Evolutionary conservation across 345 rosid species (phyloP).

Genomic region (Moringa oleifera): DNA sequence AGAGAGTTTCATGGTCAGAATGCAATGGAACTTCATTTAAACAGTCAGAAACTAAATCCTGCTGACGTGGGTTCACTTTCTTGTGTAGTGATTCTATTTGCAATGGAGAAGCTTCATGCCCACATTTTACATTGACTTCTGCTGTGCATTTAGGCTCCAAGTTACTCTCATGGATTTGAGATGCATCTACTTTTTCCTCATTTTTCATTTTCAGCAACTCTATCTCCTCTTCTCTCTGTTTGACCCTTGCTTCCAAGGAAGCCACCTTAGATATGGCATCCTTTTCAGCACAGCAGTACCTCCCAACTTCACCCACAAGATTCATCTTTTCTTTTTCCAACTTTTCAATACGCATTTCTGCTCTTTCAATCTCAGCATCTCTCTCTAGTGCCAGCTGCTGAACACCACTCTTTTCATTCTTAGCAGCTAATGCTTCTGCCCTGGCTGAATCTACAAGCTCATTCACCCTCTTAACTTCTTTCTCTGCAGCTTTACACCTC

Average conservation of each 20-base stretch:
- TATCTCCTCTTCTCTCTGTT: constrained; percentile 19
- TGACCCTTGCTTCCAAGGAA: constrained; percentile 15
- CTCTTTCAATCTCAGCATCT: constrained; percentile 23
- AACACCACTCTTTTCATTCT: constrained; percentile 18
- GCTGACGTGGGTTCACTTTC: background rate
- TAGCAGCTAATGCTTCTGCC: constrained; percentile 23
- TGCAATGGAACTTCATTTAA: background rate
- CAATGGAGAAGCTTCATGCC: background rate
- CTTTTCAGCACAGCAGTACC: background rate
- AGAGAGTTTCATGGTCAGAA: background rate
- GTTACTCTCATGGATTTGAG: background rate
- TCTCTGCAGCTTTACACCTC: constrained; percentile 19
- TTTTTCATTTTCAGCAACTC: constrained; percentile 14
- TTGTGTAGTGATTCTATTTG: background rate
- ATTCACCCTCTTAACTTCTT: constrained; percentile 21
- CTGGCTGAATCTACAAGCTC: constrained; percentile 22
- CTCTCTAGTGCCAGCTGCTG: constrained; percentile 28
- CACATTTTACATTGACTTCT: background rate
- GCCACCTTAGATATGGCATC: constrained; percentile 11
- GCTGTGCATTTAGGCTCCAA: constrained; percentile 6
- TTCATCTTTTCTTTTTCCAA: constrained; percentile 27
- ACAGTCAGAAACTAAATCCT: background rate
- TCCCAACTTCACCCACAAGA: constrained; percentile 18
- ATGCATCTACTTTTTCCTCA: constrained; percentile 3
- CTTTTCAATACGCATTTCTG: constrained; percentile 9